Conservation (phyloP, 1,284 basidiomycete genomes). For the Erythrobasidium hasegawianum region DNA sequence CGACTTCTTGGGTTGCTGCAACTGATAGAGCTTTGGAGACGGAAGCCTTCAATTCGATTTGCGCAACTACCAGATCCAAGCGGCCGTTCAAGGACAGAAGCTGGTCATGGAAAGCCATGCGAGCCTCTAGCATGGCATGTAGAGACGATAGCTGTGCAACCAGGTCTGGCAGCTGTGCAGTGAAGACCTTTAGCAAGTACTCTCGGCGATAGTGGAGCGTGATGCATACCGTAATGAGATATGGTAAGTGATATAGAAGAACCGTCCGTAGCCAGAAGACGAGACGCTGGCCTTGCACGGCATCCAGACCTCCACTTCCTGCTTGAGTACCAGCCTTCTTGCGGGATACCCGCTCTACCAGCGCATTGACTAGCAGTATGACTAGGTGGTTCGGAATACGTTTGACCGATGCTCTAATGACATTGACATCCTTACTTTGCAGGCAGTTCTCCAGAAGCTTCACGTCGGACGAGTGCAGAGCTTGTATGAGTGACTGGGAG, state of each 20-base stretch:
- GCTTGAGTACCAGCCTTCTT: conserved; percentile 74
- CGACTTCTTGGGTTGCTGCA: neutral
- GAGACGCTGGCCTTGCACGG: conserved; percentile 76
- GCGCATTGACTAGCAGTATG: conserved; percentile 79
- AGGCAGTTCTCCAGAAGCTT: conserved; percentile 84
- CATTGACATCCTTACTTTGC: conserved; percentile 68
- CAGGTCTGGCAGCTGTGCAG: conserved; percentile 71
- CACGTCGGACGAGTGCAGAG: conserved; percentile 89
- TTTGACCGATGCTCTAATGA: conserved; percentile 84
- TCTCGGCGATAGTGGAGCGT: neutral
- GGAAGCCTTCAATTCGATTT: conserved; percentile 70
- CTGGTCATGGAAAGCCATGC: conserved; percentile 77
- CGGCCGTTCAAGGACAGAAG: conserved; percentile 81
- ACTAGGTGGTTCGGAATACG: conserved; percentile 85
- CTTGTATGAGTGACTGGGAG: conserved; percentile 91
- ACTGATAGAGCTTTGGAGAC: neutral
- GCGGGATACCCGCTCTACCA: conserved; percentile 76
- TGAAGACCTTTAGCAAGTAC: conserved; percentile 32
- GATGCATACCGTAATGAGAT: conserved; percentile 82
- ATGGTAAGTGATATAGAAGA: conserved; percentile 79
- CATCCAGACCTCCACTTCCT: conserved; percentile 72
- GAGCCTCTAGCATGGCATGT: conserved; percentile 73
- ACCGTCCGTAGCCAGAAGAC: conserved; percentile 87
- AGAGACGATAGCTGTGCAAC: conserved; percentile 76
- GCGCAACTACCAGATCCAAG: conserved; percentile 86